These are phyloP conservation scores for Globisporangium cystogenes DNA, from an alignment of 352 stramenopile genomes.

Conservation along the genomic window DNA sequence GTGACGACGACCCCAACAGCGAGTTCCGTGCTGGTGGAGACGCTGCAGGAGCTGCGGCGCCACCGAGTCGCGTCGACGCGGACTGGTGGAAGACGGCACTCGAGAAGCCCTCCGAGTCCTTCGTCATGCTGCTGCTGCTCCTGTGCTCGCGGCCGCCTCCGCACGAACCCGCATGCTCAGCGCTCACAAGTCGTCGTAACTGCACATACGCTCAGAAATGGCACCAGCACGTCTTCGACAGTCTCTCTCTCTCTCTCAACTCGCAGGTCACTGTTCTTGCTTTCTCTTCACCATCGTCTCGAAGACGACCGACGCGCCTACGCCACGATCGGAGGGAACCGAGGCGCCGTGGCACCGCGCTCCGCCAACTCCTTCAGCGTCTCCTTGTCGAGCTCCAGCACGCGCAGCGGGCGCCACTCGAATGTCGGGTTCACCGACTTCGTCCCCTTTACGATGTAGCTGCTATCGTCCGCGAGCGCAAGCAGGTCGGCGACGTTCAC, in stretches of 20 bases:
- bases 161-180: too few relatives aligned
- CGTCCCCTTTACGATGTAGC: slow-evolving; percentile 33
- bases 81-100: slow-evolving; percentile 1
- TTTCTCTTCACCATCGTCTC: background rate
- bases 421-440: slow-evolving; percentile 31
- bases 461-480: slow-evolving; percentile 34
- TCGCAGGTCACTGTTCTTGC: background rate
- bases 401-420: slow-evolving; percentile 46
- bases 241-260: too few relatives aligned
- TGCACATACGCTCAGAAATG: too few relatives aligned
- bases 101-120: slow-evolving; percentile 7
- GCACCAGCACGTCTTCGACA: too few relatives aligned
- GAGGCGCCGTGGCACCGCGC: slow-evolving; percentile 20
- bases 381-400: slow-evolving; percentile 21
- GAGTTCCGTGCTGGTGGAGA: slow-evolving; percentile 1
- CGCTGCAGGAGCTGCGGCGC: background rate
- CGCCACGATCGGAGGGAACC: slow-evolving; percentile 20
- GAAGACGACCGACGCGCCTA: background rate
- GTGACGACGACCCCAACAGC: background rate
- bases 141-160: too few relatives aligned
- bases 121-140: slow-evolving; percentile 4
- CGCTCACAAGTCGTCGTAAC: too few relatives aligned
- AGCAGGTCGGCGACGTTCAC: slow-evolving; percentile 33
- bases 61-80: background rate
- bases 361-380: slow-evolving; percentile 14